Conservation (phyloP, 305 asterid genomes). For the Fraxinus dipetala region DNA sequence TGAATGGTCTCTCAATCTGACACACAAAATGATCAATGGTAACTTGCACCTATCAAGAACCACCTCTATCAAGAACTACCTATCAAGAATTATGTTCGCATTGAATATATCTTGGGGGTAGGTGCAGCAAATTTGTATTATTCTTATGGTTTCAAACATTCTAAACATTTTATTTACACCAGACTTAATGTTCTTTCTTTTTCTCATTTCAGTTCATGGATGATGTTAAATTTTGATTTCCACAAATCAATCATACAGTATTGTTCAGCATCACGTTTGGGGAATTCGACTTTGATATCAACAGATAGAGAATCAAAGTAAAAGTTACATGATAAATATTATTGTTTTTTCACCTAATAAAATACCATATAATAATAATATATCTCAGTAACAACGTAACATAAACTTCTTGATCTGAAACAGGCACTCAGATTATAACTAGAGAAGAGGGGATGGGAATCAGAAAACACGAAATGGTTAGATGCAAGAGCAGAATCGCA, state of each 20-base stretch:
- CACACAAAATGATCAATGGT: not conserved
- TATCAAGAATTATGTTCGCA: slow-evolving; percentile 59
- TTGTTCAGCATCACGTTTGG: slow-evolving; percentile 73
- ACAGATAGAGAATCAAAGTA: slow-evolving; percentile 82
- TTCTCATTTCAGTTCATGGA: slow-evolving; percentile 53
- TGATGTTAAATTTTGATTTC: slow-evolving; percentile 93
- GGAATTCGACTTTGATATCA: slow-evolving; percentile 72
- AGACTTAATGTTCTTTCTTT: not conserved
- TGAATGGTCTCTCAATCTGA: not conserved
- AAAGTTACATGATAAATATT: not conserved
- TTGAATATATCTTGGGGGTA: slow-evolving; percentile 86
- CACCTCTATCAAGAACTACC: slow-evolving; percentile 27
- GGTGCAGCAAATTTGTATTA: not conserved
- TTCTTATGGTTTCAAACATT: not conserved
- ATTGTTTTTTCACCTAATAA: not conserved
- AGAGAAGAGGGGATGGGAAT: slow-evolving; percentile 87
- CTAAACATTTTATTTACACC: not conserved
- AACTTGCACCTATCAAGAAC: slow-evolving; percentile 31
- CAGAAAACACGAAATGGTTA: slow-evolving; percentile 50
- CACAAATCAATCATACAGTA: slow-evolving; percentile 75
- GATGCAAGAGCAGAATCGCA: not conserved
- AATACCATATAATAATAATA: not conserved
- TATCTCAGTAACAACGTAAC: not conserved
- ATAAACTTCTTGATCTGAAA: not conserved
- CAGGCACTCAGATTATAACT: slow-evolving; percentile 67